These are phyloP conservation scores for Podila epigama DNA, from an alignment of 192 early-diverging fungal species.

Conservation along the genomic window DNA sequence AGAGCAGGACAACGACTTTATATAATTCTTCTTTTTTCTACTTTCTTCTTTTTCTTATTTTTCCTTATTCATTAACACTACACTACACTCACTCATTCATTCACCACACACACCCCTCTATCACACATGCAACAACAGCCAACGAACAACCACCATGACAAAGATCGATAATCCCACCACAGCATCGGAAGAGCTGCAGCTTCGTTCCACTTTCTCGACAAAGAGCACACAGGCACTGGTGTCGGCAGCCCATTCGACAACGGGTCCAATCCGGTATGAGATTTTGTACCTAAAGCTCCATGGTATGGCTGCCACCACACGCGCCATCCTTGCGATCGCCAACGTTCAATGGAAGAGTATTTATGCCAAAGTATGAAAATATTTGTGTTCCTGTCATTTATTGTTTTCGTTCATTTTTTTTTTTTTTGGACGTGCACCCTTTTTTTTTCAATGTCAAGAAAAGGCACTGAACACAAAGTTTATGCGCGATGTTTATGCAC, in stretches of 20 bases:
- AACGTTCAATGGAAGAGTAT: conserved; percentile 24
- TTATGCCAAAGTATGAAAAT: conserved; percentile 11
- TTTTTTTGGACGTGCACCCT: not conserved
- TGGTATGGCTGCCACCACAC: conserved; percentile 32
- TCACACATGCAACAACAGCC: too few species aligned
- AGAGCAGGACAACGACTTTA: too few species aligned
- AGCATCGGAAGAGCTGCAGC: too few species aligned
- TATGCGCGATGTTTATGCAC: not conserved
- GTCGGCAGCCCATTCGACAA: not conserved
- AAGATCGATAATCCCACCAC: too few species aligned
- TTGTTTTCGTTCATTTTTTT: not conserved
- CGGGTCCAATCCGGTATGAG: conserved; percentile 2
- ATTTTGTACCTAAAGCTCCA: conserved; percentile 35
- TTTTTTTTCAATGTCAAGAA: not conserved
- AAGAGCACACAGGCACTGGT: conserved; percentile 2
- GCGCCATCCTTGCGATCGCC: conserved; percentile 18
- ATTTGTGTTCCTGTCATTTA: not conserved
- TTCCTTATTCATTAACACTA: too few species aligned
- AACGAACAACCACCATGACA: too few species aligned
- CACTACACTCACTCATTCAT: too few species aligned
- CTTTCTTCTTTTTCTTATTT: too few species aligned
- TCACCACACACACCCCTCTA: too few species aligned
- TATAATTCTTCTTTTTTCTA: too few species aligned
- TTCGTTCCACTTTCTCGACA: conserved; percentile 25
- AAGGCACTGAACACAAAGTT: too few species aligned